phyloP scores from a whole-genome alignment of 2,329 filamentous ascomycete genomes.

The Aspergillus sergii region DNA sequence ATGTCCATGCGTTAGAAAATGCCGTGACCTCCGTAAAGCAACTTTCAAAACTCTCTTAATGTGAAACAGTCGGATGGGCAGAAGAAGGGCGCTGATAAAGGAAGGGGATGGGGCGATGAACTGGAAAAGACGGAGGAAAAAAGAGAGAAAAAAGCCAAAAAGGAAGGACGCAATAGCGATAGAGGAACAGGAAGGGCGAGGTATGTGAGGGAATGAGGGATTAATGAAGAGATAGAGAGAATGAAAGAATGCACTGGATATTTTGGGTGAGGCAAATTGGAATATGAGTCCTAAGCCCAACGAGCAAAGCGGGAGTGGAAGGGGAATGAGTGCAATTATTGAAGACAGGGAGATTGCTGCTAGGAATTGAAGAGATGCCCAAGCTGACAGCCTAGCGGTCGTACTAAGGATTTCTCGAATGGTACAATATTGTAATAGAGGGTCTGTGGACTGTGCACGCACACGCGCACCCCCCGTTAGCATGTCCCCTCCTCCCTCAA shows the following conservation, averaged over 20 bases:
- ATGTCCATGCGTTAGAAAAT: neutral
- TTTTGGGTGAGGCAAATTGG: neutral
- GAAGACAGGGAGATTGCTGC: neutral
- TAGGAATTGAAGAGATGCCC: neutral
- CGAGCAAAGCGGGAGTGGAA: too few relatives aligned
- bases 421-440: neutral
- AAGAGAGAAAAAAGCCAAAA: neutral
- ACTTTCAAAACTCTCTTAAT: neutral
- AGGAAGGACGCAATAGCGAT: neutral
- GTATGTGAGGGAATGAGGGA: neutral
- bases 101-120: neutral
- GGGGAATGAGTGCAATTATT: neutral
- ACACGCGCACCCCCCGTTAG: slow-evolving; percentile 4
- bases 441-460: slow-evolving; percentile 9
- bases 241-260: neutral
- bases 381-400: neutral
- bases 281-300: neutral
- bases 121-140: neutral
- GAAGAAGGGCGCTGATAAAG: neutral
- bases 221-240: neutral
- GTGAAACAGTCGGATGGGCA: neutral
- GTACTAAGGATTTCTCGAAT: neutral
- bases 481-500: neutral
- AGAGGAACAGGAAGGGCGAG: neutral
- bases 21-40: neutral